Evolutionary conservation across 2,329 filamentous ascomycete genomes (phyloP), one percentile per base, ranked within the genome.

Genomic region (Venturia oleaginea): DNA sequence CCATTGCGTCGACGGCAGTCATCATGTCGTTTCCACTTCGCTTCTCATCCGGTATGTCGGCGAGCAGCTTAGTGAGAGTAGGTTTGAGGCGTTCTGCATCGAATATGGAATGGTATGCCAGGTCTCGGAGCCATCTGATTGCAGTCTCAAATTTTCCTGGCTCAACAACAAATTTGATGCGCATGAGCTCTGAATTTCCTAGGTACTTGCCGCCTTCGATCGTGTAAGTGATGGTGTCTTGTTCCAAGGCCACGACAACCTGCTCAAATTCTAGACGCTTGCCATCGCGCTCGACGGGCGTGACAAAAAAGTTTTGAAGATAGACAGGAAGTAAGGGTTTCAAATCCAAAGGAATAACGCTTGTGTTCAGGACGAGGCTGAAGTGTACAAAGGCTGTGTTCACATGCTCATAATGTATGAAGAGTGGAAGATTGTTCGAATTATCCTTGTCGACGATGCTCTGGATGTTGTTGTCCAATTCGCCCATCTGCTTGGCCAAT

Each of bases 321-420:
- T 96, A 97, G 48, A 97, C 82, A 3, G 88, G 83, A 59, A 97
- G 80, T 27, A 99, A 77, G 3, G 94, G 94, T 72, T 93, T 92
- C 66, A 93, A 83, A 67, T 92, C 84, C n/a, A 89, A 83, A 0
- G 92, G 91, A 0, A 97, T 80, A 38, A 85, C 80, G 1, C 86
- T 83, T 0, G 92, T 96, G 62, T 91, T 91, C 61, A 97, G 80
- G 64, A 94, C 85, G 27, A 97, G 76, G 59, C 86, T 88, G 65
- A 97, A 83, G 69, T 93, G 89, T 7, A 96, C 91, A 74, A 99
- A 99, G 72, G 91, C 96, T 66, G 91, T 95, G 2, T 89, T 88
- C 17, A 97, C 92, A 71, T 96, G 88, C 76, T 99, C 94, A 68
- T 95, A 99, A 76, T 99, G 93, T n/a, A 99, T 82, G 76, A 97